phyloP scores from a whole-genome alignment of 73 alveolate genomes.

The Tetrahymena borealis region DNA sequence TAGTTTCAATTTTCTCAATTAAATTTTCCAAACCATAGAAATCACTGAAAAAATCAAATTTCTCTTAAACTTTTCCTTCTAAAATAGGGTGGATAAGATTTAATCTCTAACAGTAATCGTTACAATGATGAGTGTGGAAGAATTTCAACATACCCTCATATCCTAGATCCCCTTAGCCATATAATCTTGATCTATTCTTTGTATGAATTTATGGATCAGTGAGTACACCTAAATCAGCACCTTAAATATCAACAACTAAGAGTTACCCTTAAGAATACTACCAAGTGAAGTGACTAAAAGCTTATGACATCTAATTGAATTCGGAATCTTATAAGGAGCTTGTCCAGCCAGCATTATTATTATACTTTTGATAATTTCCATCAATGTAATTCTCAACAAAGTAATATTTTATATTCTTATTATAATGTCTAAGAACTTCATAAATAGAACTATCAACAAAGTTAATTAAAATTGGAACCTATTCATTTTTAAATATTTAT shows the following conservation, averaged over 20 bases:
- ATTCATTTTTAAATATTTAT: not conserved
- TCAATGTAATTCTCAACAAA: slow-evolving; percentile 48
- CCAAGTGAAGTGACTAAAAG: not conserved
- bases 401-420: slow-evolving; percentile 9
- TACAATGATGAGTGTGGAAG: not conserved
- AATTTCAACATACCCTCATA: not conserved
- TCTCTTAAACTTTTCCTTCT: not conserved
- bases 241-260: not conserved
- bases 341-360: slow-evolving; percentile 58
- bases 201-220: not conserved
- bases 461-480: slow-evolving; percentile 23
- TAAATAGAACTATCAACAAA: slow-evolving; percentile 49
- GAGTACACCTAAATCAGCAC: not conserved
- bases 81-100: not conserved
- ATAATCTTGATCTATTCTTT: not conserved
- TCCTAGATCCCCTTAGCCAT: not conserved
- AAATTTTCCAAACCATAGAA: not conserved
- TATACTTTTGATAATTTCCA: slow-evolving; percentile 48
- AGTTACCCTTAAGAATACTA: not conserved
- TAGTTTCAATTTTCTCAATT: not conserved
- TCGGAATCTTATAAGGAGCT: not conserved
- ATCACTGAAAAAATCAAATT: not conserved
- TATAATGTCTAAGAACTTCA: slow-evolving; percentile 25
- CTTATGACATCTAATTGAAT: not conserved
- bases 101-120: not conserved